Conservation (phyloP, 257 asterid species). For the Primulina tabacum region DNA sequence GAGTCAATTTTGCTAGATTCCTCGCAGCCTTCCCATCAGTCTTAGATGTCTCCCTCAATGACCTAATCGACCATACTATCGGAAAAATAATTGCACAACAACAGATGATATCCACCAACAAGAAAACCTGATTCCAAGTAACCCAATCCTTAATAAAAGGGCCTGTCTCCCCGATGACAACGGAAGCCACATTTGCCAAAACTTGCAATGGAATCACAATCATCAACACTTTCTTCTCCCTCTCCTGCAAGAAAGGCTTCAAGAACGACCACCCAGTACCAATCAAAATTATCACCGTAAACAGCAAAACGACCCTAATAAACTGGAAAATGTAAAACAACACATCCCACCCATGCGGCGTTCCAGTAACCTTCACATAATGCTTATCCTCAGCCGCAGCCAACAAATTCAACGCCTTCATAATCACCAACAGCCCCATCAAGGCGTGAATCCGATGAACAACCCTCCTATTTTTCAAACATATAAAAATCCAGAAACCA, state of each 20-base stretch:
- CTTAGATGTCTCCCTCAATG: conserved; percentile 94
- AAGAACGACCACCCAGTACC: conserved; percentile 95
- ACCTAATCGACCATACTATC: conserved; percentile 92
- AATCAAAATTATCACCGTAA: conserved; percentile 76
- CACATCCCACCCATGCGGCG: conserved; percentile 98
- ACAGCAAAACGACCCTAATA: conserved; percentile 75
- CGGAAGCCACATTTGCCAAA: conserved; percentile 81
- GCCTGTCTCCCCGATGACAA: conserved; percentile 95
- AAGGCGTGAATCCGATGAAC: conserved; percentile 84
- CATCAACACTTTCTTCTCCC: conserved; percentile 96
- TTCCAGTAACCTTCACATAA: conserved; percentile 89
- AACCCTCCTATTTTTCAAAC: conserved; percentile 51
- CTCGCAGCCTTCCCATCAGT: conserved; percentile 98
- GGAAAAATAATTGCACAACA: conserved; percentile 95
- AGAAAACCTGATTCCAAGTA: conserved; percentile 87
- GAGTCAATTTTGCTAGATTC: conserved; percentile 78
- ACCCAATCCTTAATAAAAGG: conserved; percentile 94
- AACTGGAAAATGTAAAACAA: conserved; percentile 91
- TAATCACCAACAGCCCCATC: conserved; percentile 70
- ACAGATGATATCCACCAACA: conserved; percentile 87
- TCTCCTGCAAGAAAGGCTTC: conserved; percentile 89
- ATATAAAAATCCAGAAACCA: conserved; percentile 56
- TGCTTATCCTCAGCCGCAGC: conserved; percentile 95
- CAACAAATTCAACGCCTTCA: conserved; percentile 82
- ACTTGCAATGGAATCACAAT: conserved; percentile 94